phyloP scores from a whole-genome alignment of 139 green algal species.

The Eudorina sp. region DNA sequence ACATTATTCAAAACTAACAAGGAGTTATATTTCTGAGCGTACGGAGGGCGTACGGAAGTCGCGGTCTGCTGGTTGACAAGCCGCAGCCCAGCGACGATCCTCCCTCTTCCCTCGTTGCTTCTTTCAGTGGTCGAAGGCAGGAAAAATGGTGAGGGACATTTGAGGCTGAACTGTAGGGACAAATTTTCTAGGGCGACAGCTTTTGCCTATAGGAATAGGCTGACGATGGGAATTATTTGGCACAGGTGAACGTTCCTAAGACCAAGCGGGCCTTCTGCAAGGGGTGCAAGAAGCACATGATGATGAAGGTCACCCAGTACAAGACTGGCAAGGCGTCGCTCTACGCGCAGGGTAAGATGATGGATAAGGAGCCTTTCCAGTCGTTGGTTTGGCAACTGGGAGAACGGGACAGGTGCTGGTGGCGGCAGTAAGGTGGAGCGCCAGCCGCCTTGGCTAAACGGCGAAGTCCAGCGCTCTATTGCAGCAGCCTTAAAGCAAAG shows the following conservation, averaged over 20 bases:
- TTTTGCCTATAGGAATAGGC: background rate
- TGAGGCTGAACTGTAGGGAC: background rate
- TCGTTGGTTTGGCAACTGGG: background rate
- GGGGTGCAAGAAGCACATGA: conserved; percentile 96
- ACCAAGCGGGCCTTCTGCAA: conserved; percentile 99
- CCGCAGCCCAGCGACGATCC: background rate
- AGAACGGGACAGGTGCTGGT: background rate
- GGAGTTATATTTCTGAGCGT: too few species aligned
- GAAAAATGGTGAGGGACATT: conserved; percentile 45
- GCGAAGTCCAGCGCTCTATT: background rate
- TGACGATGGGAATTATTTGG: background rate
- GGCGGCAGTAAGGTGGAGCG: conserved; percentile 5
- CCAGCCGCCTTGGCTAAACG: background rate
- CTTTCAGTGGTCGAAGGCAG: conserved; percentile 36
- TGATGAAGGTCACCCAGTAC: conserved; percentile 99
- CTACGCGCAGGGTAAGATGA: conserved; percentile 93
- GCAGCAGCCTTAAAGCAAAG: too few species aligned
- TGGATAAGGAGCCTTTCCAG: background rate
- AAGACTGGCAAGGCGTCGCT: conserved; percentile 99
- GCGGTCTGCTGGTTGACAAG: background rate
- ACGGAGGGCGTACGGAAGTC: too few species aligned
- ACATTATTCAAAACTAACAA: too few species aligned
- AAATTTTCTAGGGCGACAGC: background rate
- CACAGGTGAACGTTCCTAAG: conserved; percentile 99
- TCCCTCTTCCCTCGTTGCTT: conserved; percentile 37